These are phyloP conservation scores for Xylariaceae sp. DNA, from an alignment of 2,329 filamentous ascomycete genomes.

Conservation along the genomic window DNA sequence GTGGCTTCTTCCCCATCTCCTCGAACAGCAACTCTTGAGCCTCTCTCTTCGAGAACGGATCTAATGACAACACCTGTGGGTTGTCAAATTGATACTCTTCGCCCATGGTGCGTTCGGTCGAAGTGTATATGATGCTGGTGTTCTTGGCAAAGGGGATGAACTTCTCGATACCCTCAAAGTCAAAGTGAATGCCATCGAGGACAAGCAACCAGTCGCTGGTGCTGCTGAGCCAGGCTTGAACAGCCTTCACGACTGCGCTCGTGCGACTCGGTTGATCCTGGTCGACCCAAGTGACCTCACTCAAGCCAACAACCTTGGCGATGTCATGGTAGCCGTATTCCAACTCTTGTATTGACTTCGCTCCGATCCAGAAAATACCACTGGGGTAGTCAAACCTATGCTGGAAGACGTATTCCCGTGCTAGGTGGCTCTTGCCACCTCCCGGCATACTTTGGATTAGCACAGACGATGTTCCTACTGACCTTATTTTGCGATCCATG, in stretches of 20 bases:
- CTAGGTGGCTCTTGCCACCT: constrained; percentile 64
- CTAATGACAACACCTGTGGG: constrained; percentile 52
- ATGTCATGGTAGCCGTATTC: constrained; percentile 62
- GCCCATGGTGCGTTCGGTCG: constrained; percentile 52
- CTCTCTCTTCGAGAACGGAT: constrained; percentile 49
- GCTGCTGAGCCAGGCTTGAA: constrained; percentile 56
- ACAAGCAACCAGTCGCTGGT: constrained; percentile 62
- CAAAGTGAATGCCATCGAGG: constrained; percentile 61
- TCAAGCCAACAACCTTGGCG: constrained; percentile 50
- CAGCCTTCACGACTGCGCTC: constrained; percentile 48
- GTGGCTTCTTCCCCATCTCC: constrained; percentile 55
- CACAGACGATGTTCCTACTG: constrained; percentile 56
- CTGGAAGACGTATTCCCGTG: constrained; percentile 60
- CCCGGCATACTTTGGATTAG: constrained; percentile 61
- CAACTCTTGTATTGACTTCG: constrained; percentile 53
- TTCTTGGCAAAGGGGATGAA: constrained; percentile 61
- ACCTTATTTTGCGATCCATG: constrained; percentile 50
- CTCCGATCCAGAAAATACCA: constrained; percentile 65
- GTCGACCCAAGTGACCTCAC: constrained; percentile 38
- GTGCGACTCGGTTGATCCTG: constrained; percentile 37
- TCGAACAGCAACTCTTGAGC: constrained; percentile 57
- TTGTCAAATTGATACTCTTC: constrained; percentile 56
- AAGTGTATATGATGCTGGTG: constrained; percentile 64
- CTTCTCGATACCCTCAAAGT: constrained; percentile 49
- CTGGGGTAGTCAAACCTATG: constrained; percentile 56